Conservation (phyloP, 371 early-diverging fungal genomes). For the Mortierella sp. region DNA sequence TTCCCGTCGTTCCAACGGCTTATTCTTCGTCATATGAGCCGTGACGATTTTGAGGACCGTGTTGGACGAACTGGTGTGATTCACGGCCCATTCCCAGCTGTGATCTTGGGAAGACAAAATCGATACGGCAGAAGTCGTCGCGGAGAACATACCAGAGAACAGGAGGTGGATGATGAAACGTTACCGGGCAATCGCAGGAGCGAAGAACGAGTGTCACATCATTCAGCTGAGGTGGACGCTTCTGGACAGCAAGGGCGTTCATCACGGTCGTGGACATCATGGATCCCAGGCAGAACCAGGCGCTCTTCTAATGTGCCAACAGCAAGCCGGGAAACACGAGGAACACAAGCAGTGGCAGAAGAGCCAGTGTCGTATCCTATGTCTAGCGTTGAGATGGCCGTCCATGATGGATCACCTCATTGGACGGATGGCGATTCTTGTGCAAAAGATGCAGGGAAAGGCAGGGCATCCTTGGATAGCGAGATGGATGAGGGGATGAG, state of each 20-base stretch:
- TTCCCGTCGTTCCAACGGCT: slow-evolving; percentile 50
- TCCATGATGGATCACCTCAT: too few relatives aligned
- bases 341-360: background rate
- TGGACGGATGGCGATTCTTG: background rate
- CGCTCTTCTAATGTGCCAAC: background rate
- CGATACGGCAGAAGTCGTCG: slow-evolving; percentile 4
- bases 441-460: background rate
- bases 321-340: background rate
- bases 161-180: background rate
- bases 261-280: slow-evolving; percentile 5
- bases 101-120: slow-evolving; percentile 10
- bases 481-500: background rate
- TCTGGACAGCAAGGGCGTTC: background rate
- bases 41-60: slow-evolving; percentile 48
- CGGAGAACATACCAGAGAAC: background rate
- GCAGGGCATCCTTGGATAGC: too few relatives aligned
- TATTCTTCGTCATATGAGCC: slow-evolving; percentile 40
- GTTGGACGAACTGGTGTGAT: slow-evolving; percentile 23
- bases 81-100: slow-evolving; percentile 15
- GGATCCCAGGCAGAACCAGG: background rate
- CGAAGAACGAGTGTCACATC: background rate
- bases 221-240: background rate
- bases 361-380: background rate
- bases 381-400: too few relatives aligned
- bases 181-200: background rate